Conservation (phyloP, 352 stramenopile genomes). For the Phytopythium boreale region DNA sequence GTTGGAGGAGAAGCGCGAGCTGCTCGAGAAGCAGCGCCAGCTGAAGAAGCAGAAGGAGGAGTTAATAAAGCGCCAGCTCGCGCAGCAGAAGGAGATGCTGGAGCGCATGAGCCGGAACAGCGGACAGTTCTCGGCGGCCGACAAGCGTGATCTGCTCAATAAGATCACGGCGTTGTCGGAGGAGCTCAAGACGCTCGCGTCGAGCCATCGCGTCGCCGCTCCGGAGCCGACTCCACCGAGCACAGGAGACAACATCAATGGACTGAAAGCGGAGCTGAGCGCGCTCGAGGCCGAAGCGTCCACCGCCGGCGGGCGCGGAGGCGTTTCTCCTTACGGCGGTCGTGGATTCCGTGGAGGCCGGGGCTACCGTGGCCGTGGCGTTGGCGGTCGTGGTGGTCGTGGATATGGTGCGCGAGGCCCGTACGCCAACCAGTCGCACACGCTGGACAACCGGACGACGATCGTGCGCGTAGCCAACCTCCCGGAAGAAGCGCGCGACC, state of each 20-base stretch:
- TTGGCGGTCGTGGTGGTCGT: conserved; percentile 31
- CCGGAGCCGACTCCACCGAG: conserved; percentile 6
- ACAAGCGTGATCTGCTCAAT: conserved; percentile 79
- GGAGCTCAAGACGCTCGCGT: conserved; percentile 54
- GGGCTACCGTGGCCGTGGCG: conserved; percentile 46
- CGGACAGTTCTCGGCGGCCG: conserved; percentile 53
- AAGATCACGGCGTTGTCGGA: conserved; percentile 79
- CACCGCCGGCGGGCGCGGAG: conserved; percentile 18
- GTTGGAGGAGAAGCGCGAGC: conserved; percentile 82
- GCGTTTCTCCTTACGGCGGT: conserved; percentile 8
- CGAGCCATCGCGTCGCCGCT: conserved; percentile 17
- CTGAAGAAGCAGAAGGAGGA: conserved; percentile 84
- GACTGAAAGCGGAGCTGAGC: conserved; percentile 63
- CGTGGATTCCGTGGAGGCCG: conserved; percentile 42
- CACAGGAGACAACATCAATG: conserved; percentile 33
- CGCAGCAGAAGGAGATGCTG: conserved; percentile 79
- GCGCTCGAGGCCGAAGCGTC: conserved; percentile 59
- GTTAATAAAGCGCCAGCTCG: conserved; percentile 76
- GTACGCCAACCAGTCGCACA: conserved; percentile 47
- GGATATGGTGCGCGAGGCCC: conserved; percentile 23
- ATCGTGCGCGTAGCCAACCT: conserved; percentile 79
- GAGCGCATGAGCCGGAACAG: conserved; percentile 82
- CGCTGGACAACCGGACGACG: conserved; percentile 83
- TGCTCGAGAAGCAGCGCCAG: conserved; percentile 80
- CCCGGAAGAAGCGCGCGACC: conserved; percentile 69